Conservation (phyloP, 805 yeast species). For the Starmerella asiatica region DNA sequence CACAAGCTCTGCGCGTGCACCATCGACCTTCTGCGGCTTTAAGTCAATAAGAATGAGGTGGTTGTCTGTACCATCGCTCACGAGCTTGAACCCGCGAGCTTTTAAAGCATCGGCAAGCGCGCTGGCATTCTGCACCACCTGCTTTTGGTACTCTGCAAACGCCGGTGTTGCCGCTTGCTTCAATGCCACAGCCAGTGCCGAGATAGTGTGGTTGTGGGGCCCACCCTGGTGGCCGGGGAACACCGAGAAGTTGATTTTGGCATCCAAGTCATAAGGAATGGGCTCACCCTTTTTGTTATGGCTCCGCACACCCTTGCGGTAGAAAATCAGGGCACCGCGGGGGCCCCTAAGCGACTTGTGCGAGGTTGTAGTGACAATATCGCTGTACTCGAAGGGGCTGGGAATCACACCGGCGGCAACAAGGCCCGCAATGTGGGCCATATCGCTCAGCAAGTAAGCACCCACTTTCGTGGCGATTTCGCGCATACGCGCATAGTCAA, state of each 20-base stretch:
- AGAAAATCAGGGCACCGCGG: conserved; percentile 96
- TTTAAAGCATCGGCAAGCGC: conserved; percentile 57
- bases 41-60: conserved; percentile 80
- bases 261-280: conserved; percentile 73
- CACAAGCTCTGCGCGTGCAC: conserved; percentile 88
- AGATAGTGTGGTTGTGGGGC: conserved; percentile 95
- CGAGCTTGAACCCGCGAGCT: conserved; percentile 58
- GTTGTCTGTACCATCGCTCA: conserved; percentile 88
- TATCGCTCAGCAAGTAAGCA: conserved; percentile 83
- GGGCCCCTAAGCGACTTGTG: conserved; percentile 98
- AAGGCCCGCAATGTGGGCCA: conserved; percentile 96
- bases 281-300: conserved; percentile 75
- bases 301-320: conserved; percentile 83
- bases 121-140: conserved; percentile 70
- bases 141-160: conserved; percentile 70
- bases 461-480: conserved; percentile 85
- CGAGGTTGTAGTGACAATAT: conserved; percentile 94
- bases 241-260: conserved; percentile 86
- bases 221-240: conserved; percentile 99
- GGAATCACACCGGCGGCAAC: conserved; percentile 89
- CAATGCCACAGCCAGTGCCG: conserved; percentile 89
- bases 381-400: conserved; percentile 86
- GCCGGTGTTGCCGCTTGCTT: conserved; percentile 85
- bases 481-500: conserved; percentile 83
- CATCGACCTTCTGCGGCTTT: conserved; percentile 71